These are phyloP conservation scores for Papiliotrema fonsecae DNA, from an alignment of 1,284 basidiomycete genomes.

Conservation along the genomic window DNA sequence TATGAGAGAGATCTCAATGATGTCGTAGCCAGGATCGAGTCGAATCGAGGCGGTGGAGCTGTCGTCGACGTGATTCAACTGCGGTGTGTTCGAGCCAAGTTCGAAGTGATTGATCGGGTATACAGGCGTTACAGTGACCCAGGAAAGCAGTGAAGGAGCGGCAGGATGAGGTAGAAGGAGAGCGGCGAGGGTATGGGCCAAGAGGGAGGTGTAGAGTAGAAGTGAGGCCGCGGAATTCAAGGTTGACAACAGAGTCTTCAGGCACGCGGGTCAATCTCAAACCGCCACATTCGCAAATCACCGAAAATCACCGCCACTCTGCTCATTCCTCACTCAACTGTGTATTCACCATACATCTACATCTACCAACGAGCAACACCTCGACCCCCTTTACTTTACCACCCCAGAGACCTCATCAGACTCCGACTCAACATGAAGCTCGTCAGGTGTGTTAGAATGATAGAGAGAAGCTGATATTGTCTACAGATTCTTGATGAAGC, in stretches of 20 bases:
- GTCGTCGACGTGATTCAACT: too few species aligned
- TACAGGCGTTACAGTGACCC: too few species aligned
- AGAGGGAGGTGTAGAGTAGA: neutral
- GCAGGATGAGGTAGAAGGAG: neutral
- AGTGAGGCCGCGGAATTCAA: neutral
- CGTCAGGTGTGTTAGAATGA: constrained; percentile 43
- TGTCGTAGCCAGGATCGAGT: too few species aligned
- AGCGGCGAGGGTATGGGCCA: neutral
- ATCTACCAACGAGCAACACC: neutral
- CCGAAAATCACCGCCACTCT: neutral
- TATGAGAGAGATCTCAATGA: too few species aligned
- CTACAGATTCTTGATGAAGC: constrained; percentile 92
- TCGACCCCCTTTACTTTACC: constrained; percentile 3
- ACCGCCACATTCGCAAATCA: neutral
- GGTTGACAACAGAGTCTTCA: neutral
- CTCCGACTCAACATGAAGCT: constrained; percentile 48
- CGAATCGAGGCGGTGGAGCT: too few species aligned
- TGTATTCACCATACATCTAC: neutral
- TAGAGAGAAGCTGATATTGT: neutral
- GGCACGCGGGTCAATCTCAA: neutral
- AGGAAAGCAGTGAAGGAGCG: neutral
- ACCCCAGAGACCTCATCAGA: constrained; percentile 1
- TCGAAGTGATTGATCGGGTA: too few species aligned
- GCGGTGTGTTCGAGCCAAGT: too few species aligned
- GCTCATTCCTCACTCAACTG: neutral